Percentiles rank a stretch among this genome's conserved stretches.
phyloP scores from a whole-genome alignment of 176 grass and related monocot genomes.

The Rhynchospora tenuis region DNA sequence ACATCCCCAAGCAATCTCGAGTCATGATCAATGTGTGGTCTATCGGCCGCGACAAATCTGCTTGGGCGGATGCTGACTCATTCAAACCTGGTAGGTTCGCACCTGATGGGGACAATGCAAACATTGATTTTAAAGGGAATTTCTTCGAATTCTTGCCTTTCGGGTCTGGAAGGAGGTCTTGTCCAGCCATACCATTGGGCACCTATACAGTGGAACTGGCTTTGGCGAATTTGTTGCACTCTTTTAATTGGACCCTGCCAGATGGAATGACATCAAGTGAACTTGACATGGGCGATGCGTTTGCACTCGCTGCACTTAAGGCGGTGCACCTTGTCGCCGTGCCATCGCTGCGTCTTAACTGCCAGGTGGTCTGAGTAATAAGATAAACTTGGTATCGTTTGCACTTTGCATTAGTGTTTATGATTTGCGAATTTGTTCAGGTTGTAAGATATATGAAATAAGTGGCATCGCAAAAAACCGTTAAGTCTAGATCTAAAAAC shows the following conservation, averaged over 20 bases:
- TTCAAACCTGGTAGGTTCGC: slow-evolving; percentile 36
- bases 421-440: no score
- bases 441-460: no score
- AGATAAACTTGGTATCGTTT: no score
- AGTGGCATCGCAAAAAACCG: no score
- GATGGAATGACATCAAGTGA: slow-evolving; percentile 15
- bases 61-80: slow-evolving; percentile 22
- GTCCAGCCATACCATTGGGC: slow-evolving; percentile 29
- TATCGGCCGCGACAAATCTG: slow-evolving; percentile 12
- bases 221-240: slow-evolving; percentile 27
- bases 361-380: background rate
- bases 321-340: slow-evolving; percentile 24
- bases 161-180: slow-evolving; percentile 38
- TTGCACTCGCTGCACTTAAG: slow-evolving; percentile 28
- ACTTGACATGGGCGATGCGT: slow-evolving; percentile 32
- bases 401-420: no score
- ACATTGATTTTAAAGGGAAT: no score
- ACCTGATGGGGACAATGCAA: background rate
- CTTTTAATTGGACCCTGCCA: slow-evolving; percentile 27
- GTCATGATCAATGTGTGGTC: slow-evolving; percentile 42
- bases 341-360: slow-evolving; percentile 17
- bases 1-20: slow-evolving; percentile 18
- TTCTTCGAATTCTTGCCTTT: slow-evolving; percentile 42
- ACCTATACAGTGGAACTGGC: slow-evolving; percentile 24
- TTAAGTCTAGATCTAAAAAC: no score